phyloP scores from a whole-genome alignment of 129 eudicot genomes.

The Artemisia annua region DNA sequence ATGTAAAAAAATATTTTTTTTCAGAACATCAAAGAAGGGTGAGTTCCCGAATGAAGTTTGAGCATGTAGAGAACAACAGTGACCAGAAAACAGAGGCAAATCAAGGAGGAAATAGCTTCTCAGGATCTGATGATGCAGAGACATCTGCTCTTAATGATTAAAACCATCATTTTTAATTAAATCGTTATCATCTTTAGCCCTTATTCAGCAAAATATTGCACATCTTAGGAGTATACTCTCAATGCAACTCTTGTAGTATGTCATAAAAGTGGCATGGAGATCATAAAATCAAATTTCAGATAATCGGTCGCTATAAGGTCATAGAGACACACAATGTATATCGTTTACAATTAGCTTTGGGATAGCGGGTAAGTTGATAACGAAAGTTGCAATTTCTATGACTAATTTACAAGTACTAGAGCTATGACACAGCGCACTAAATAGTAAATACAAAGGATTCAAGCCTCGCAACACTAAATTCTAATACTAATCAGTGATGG shows the following conservation, averaged over 20 bases:
- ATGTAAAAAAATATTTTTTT: neutral
- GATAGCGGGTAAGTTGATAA: too few relatives aligned
- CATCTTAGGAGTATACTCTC: slow-evolving; percentile 1
- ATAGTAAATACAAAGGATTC: too few relatives aligned
- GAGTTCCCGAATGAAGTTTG: slow-evolving; percentile 50
- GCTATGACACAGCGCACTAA: too few relatives aligned
- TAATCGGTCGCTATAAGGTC: neutral
- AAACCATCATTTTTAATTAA: neutral
- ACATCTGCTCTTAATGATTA: slow-evolving; percentile 29
- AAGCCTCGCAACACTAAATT: too few relatives aligned
- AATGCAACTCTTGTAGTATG: slow-evolving; percentile 14
- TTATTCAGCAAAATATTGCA: slow-evolving; percentile 12
- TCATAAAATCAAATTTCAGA: neutral
- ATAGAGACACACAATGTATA: neutral
- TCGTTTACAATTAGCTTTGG: neutral
- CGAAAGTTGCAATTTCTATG: too few relatives aligned
- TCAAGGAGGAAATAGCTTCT: slow-evolving; percentile 49
- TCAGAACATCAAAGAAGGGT: slow-evolving; percentile 64
- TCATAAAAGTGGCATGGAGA: neutral
- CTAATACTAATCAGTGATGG: too few relatives aligned
- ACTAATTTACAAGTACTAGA: too few relatives aligned
- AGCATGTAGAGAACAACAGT: slow-evolving; percentile 37
- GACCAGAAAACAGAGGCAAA: slow-evolving; percentile 45
- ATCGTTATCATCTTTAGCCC: slow-evolving; percentile 5
- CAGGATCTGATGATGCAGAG: slow-evolving; percentile 57